Conservation (phyloP, 1,284 basidiomycete genomes). For the Megacollybia platyphylla region DNA sequence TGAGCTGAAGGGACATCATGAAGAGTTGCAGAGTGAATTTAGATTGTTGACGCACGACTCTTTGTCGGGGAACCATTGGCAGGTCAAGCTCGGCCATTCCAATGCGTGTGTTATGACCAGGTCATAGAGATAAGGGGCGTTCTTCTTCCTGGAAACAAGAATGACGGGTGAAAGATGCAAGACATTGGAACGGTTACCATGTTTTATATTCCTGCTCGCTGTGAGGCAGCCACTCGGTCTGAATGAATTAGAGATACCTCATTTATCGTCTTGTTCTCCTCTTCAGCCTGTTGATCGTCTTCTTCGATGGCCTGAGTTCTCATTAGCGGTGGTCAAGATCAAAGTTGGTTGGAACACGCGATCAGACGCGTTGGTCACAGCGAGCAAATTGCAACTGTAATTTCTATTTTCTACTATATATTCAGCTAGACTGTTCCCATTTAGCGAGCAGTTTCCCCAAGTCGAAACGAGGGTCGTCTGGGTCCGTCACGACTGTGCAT, state of each 20-base stretch:
- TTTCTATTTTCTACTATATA: not conserved
- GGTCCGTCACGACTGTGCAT: slow-evolving; percentile 72
- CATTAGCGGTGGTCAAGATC: slow-evolving; percentile 21
- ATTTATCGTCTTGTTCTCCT: slow-evolving; percentile 86
- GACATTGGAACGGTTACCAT: slow-evolving; percentile 32
- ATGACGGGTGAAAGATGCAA: slow-evolving; percentile 5
- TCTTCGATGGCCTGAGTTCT: slow-evolving; percentile 67
- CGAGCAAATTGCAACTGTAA: not conserved
- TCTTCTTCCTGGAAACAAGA: slow-evolving; percentile 74
- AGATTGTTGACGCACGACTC: slow-evolving; percentile 54
- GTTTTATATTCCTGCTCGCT: slow-evolving; percentile 65
- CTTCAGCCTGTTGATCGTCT: slow-evolving; percentile 70
- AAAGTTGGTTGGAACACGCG: not conserved
- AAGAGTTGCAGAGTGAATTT: slow-evolving; percentile 1
- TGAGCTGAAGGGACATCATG: not conserved
- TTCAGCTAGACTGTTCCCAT: slow-evolving; percentile 31
- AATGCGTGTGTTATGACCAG: slow-evolving; percentile 95
- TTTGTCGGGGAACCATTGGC: slow-evolving; percentile 98
- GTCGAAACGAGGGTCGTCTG: slow-evolving; percentile 93
- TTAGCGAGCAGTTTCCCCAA: slow-evolving; percentile 82
- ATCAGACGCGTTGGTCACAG: not conserved
- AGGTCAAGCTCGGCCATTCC: slow-evolving; percentile 96
- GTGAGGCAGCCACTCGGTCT: slow-evolving; percentile 4
- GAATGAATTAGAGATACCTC: slow-evolving; percentile 44
- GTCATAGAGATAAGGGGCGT: slow-evolving; percentile 95